Conservation (phyloP, 2,329 filamentous ascomycete species). For the Ascochyta fabae region DNA sequence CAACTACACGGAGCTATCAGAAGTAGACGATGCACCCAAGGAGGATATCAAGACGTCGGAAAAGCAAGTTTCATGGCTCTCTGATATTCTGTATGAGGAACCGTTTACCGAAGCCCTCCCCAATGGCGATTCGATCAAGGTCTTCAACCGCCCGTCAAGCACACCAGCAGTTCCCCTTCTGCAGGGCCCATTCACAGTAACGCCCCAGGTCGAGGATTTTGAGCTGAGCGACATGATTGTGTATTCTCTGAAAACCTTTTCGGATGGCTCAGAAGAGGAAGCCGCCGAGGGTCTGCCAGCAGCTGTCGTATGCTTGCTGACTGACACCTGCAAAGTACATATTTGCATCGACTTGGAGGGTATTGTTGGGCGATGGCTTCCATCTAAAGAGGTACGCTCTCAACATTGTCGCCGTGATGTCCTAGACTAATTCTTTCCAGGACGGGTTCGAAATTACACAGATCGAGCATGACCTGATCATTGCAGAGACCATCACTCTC, state of each 20-base stretch:
- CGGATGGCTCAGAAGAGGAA: constrained; percentile 59
- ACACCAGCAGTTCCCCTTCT: constrained; percentile 64
- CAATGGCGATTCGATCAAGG: constrained; percentile 54
- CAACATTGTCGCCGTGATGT: background rate
- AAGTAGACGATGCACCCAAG: constrained; percentile 50
- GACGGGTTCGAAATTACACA: constrained; percentile 28
- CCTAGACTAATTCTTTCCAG: constrained; percentile 16
- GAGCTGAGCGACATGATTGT: constrained; percentile 68
- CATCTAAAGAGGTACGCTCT: constrained; percentile 46
- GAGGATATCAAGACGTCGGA: constrained; percentile 51
- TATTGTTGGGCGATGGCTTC: constrained; percentile 68
- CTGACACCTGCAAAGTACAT: constrained; percentile 62
- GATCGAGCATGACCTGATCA: constrained; percentile 38
- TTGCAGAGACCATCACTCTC: constrained; percentile 52
- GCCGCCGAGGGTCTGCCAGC: constrained; percentile 60
- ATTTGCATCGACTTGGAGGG: constrained; percentile 67
- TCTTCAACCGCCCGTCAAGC: constrained; percentile 62
- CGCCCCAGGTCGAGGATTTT: constrained; percentile 59
- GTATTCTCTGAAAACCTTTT: constrained; percentile 56
- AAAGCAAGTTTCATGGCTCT: constrained; percentile 67
- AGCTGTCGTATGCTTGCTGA: constrained; percentile 65
- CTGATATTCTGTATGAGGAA: constrained; percentile 56
- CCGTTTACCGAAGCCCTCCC: constrained; percentile 51
- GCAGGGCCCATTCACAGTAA: constrained; percentile 66
- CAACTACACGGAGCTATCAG: constrained; percentile 54